Evolutionary conservation across 345 rosid genomes (phyloP).

Genomic region (Linum trigynum): DNA sequence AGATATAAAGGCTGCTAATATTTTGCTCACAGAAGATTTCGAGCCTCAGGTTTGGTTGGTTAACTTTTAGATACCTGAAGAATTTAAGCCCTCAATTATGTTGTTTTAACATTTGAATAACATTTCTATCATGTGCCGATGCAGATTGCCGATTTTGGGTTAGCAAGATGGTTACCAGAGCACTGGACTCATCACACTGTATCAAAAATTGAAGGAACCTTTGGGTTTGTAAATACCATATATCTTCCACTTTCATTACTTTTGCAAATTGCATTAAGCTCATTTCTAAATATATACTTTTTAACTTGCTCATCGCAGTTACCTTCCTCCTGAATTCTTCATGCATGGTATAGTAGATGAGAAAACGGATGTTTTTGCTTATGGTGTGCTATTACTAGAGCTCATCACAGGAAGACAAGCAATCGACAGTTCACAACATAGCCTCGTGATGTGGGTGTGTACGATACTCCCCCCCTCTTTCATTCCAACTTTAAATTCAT

Average conservation of each 20-base stretch:
- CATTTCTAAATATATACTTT: background rate
- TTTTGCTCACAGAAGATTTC: constrained; percentile 72
- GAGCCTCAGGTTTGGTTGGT: constrained; percentile 54
- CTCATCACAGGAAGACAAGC: constrained; percentile 85
- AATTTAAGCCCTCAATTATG: constrained; percentile 3
- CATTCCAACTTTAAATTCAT: background rate
- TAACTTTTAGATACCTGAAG: background rate
- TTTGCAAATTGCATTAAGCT: too few species aligned
- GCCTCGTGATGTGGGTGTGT: constrained; percentile 91
- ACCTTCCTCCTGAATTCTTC: constrained; percentile 90
- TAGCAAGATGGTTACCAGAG: constrained; percentile 93
- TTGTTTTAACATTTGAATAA: too few species aligned
- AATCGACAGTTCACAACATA: constrained; percentile 58
- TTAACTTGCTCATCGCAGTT: constrained; percentile 28
- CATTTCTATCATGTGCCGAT: constrained; percentile 1
- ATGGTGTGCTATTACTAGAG: constrained; percentile 74
- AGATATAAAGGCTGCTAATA: constrained; percentile 89
- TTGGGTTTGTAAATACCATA: constrained; percentile 45
- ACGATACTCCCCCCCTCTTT: constrained; percentile 4
- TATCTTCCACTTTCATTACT: background rate
- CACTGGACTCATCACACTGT: constrained; percentile 85
- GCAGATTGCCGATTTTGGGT: constrained; percentile 94
- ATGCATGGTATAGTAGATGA: constrained; percentile 93
- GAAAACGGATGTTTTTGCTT: constrained; percentile 84
- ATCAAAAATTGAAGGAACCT: constrained; percentile 82